A percentile compares a stretch with the other conserved stretches of the same genome.
Conservation (phyloP, 441 rosid species). For the Populus hybrid region DNA sequence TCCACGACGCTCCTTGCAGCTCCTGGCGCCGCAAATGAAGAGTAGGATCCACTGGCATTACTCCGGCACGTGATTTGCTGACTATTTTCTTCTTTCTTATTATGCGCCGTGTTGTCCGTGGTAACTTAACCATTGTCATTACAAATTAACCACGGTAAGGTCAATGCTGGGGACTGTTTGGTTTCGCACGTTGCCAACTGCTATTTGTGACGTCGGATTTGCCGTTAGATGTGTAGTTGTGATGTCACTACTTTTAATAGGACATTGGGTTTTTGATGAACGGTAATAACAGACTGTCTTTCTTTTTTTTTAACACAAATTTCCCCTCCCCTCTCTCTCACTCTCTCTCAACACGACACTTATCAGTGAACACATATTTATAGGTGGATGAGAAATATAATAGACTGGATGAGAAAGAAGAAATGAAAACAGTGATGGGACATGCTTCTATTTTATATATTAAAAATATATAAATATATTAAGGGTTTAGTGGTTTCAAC, state of each 20-base stretch:
- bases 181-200: neutral
- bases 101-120: neutral
- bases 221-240: constrained; percentile 12
- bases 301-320: no score
- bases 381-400: no score
- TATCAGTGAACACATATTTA: no score
- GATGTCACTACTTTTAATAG: neutral
- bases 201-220: neutral
- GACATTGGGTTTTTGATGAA: no score
- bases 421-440: no score
- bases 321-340: no score
- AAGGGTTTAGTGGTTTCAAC: no score
- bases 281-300: no score
- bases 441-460: no score
- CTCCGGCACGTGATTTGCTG: constrained; percentile 30
- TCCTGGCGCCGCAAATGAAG: constrained; percentile 43
- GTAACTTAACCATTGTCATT: neutral
- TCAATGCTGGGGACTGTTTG: neutral
- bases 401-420: no score
- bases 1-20: constrained; percentile 1
- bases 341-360: no score
- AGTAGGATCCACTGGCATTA: neutral
- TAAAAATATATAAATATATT: no score
- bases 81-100: neutral
- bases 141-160: constrained; percentile 26